A percentile compares a stretch with the other conserved stretches of the same genome.
Evolutionary conservation across 139 green algal species (phyloP).

Genomic region (Coccomyxa sp.): DNA sequence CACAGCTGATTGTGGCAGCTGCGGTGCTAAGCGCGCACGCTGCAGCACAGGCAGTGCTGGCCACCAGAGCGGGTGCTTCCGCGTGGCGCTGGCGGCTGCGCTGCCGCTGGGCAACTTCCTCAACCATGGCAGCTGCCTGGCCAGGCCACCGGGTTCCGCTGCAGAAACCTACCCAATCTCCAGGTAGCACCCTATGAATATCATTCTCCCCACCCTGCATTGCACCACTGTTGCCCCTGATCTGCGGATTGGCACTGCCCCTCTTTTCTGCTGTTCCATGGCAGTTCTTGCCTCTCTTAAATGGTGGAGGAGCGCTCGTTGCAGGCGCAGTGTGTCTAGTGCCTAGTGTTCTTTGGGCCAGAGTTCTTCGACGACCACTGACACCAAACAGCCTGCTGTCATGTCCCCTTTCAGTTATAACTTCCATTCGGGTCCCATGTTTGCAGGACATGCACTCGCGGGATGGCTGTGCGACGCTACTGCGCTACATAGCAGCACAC

Average conservation of each 20-base stretch:
- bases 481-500: constrained; percentile 26
- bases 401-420: too few relatives aligned
- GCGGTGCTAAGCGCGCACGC: constrained; percentile 22
- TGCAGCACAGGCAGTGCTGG: constrained; percentile 25
- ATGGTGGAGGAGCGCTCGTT: neutral
- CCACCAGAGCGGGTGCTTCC: constrained; percentile 15
- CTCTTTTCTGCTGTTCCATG: neutral
- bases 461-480: constrained; percentile 31
- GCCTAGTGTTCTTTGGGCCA: neutral
- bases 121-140: constrained; percentile 40
- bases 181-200: constrained; percentile 17
- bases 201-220: neutral
- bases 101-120: constrained; percentile 42
- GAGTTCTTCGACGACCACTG: neutral
- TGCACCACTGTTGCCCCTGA: too few relatives aligned
- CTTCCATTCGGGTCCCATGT: neutral
- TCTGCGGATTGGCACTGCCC: neutral
- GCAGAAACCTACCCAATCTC: constrained; percentile 23
- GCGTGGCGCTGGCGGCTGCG: constrained; percentile 14
- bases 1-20: constrained; percentile 19
- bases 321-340: neutral
- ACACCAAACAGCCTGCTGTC: neutral
- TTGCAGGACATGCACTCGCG: constrained; percentile 31
- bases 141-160: constrained; percentile 29
- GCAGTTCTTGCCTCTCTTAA: neutral